Base-by-base conservation (phyloP, 768 basidiomycete genomes). In the Leccinum aurantiacum region DNA sequence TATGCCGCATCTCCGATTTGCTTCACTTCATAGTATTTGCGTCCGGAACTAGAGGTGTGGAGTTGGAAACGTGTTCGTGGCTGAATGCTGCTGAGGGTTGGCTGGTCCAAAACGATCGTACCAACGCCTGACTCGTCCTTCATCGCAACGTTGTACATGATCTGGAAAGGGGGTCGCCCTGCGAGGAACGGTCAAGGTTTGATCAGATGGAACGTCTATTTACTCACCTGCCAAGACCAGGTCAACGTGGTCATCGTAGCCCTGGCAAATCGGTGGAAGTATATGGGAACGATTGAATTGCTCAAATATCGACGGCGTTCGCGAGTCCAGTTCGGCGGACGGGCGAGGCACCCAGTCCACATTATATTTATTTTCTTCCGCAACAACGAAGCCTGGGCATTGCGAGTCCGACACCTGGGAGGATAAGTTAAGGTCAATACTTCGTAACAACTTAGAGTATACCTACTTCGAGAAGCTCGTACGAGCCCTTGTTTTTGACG, bases 91-190 rank as follows among this genome's bases (percentile, higher is more conserved):
- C 87, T 92, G 77, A 94, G 89, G 1, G 84, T 86, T 2, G 89
- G 87, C 63, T 91, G 89, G 59, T 87, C 90, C 31, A 90, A 76
- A 51, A 93, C 79, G 61, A 79, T 84, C 2, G 85, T 89, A 6
- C 85, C 88, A 9, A 88, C 87, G 4, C 91, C 89, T 17, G 78
- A 77, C 9, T 88, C 89, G 56, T 78, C 81, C 54, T 87, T 81
- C 69, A 84, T 82, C 1, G 89, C 91, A 56, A 93, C 84, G 64
- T 92, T 90, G 74, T 95, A 97, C 82, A 84, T 88, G 62, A 96
- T 87, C 70, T 96, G 89, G 83, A 95, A 98, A 0, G 95, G 95
- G n/a, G 93, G 87, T 22, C 87, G 86, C 54, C 95, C 95, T 91
- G 66, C 33, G 13, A 15, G 10, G 33, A 51, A 52, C 25, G 14